phyloP scores from a whole-genome alignment of 2,329 filamentous ascomycete species.

The Pseudogymnoascus sp. region DNA sequence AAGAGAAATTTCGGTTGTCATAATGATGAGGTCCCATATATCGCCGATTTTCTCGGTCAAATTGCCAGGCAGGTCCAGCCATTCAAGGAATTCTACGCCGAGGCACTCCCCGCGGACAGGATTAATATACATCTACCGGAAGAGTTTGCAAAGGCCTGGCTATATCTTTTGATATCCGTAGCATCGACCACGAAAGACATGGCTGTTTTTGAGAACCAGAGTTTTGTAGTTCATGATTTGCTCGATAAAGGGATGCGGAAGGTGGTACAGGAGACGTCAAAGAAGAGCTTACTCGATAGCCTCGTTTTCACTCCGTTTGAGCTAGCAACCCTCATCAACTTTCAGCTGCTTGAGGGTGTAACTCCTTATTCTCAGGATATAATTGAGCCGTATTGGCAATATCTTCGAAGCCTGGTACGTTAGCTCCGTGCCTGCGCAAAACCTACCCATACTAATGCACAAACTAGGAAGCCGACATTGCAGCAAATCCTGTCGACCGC shows the following conservation, averaged over 20 bases:
- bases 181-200: conserved; percentile 15
- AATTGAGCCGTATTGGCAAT: conserved; percentile 18
- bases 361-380: conserved; percentile 16
- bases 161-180: conserved; percentile 20
- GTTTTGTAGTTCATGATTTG: conserved; percentile 13
- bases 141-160: conserved; percentile 20
- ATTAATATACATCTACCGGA: conserved; percentile 16
- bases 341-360: conserved; percentile 16
- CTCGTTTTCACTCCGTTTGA: conserved; percentile 19
- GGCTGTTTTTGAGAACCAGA: conserved; percentile 13
- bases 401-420: conserved; percentile 18
- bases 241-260: conserved; percentile 16
- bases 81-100: conserved; percentile 15
- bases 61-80: conserved; percentile 4
- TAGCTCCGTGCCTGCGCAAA: not conserved
- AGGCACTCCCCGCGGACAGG: conserved; percentile 10
- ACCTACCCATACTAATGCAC: not conserved
- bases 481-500: conserved; percentile 18
- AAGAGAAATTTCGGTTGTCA: conserved; percentile 7
- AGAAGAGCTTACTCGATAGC: conserved; percentile 15
- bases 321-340: conserved; percentile 18
- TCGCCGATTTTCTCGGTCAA: conserved; percentile 8
- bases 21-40: conserved; percentile 4
- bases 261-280: conserved; percentile 11
- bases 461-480: conserved; percentile 18